phyloP scores from a whole-genome alignment of 768 basidiomycete genomes.

The Rhizopogon sp. region DNA sequence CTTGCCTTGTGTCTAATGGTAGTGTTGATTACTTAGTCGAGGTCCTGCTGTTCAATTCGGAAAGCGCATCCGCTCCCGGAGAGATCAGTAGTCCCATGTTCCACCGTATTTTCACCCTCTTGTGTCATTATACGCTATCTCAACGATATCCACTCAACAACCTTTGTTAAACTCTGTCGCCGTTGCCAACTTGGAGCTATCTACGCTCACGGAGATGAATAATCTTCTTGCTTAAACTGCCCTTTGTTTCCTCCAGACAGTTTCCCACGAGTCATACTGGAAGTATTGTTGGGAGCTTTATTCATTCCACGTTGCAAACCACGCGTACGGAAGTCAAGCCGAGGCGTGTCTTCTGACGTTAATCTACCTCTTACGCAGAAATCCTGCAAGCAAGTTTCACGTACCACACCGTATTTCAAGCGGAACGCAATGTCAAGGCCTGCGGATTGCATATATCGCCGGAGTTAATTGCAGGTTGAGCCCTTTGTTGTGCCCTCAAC shows the following conservation, averaged over 20 bases:
- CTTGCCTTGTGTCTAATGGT: background rate
- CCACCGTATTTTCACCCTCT: background rate
- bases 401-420: background rate
- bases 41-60: conserved; percentile 73
- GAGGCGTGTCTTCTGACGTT: background rate
- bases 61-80: conserved; percentile 66
- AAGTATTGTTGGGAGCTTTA: background rate
- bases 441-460: background rate
- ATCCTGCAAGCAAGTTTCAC: background rate
- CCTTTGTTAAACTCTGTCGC: background rate
- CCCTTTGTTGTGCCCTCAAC: background rate
- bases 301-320: background rate
- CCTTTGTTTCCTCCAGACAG: background rate
- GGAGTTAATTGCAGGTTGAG: background rate
- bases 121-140: background rate
- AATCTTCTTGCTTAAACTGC: background rate
- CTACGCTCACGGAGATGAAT: background rate
- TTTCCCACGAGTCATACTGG: background rate
- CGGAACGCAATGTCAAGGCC: background rate
- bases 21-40: conserved; percentile 39
- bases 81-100: conserved; percentile 26
- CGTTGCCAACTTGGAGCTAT: background rate
- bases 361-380: background rate
- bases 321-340: background rate
- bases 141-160: background rate